Evolutionary conservation across 441 rosid species (phyloP).

Genomic region (Bruguiera hainesii): DNA sequence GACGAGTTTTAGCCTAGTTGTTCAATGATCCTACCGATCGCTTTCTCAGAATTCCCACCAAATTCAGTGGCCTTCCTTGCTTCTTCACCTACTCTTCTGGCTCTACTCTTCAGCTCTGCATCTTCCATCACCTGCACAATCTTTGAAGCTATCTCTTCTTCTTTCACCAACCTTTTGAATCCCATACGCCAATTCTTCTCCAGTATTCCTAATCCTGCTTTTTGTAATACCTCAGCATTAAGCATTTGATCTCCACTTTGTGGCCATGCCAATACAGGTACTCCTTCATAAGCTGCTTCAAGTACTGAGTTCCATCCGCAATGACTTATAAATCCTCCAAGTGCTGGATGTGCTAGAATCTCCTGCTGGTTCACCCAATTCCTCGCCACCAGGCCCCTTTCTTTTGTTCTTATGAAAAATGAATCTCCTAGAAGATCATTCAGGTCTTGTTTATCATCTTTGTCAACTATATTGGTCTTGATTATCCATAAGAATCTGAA

Average conservation of each 20-base stretch:
- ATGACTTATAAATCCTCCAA: constrained; percentile 15
- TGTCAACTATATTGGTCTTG: constrained; percentile 6
- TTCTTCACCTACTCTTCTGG: no score
- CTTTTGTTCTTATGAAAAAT: constrained; percentile 3
- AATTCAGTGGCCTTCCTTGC: no score
- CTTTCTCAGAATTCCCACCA: not conserved
- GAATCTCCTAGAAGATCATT: not conserved
- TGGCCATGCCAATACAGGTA: constrained; percentile 19
- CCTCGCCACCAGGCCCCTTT: constrained; percentile 12
- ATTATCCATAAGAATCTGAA: constrained; percentile 12
- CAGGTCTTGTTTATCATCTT: constrained; percentile 8
- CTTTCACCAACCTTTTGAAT: not conserved
- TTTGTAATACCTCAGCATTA: not conserved
- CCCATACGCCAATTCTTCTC: not conserved
- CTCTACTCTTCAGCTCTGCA: no score
- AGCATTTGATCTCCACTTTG: constrained; percentile 7
- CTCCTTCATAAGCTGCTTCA: constrained; percentile 8
- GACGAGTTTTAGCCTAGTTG: not conserved
- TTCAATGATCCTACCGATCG: not conserved
- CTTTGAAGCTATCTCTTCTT: no score
- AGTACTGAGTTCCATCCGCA: constrained; percentile 18
- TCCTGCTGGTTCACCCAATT: constrained; percentile 11
- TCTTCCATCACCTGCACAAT: no score
- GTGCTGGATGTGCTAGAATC: constrained; percentile 8
- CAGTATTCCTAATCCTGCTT: not conserved